Percentiles rank a stretch among this genome's conserved stretches.
Evolutionary conservation across 2,329 filamentous ascomycete species (phyloP).

Genomic region (Epichloe coenophiala): DNA sequence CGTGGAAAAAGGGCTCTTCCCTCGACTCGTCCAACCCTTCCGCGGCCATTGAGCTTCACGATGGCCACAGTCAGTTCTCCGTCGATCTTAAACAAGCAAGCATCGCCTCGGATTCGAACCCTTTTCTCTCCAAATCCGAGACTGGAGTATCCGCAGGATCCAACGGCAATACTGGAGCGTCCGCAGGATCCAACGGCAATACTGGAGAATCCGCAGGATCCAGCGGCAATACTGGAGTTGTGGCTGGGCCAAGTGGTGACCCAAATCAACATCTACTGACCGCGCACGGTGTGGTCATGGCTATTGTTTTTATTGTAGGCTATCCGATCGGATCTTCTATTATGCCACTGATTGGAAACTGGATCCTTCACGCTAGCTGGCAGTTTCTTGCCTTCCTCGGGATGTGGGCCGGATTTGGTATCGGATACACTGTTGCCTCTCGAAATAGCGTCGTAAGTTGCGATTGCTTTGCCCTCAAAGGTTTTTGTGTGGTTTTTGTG

Average conservation of each 20-base stretch:
- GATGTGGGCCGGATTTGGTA: slow-evolving; percentile 47
- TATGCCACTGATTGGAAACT: slow-evolving; percentile 45
- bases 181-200: not conserved
- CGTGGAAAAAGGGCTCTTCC: slow-evolving; percentile 33
- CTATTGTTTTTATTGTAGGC: slow-evolving; percentile 42
- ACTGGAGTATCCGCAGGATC: slow-evolving; percentile 1
- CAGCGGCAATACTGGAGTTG: not conserved
- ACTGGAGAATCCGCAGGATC: not conserved
- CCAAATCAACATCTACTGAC: slow-evolving; percentile 18
- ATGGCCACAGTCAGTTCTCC: slow-evolving; percentile 27
- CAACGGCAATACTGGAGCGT: not conserved
- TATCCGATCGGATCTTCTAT: slow-evolving; percentile 48
- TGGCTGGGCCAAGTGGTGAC: not conserved
- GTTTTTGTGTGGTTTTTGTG: too few relatives aligned
- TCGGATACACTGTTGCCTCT: slow-evolving; percentile 37
- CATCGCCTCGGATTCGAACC: slow-evolving; percentile 36
- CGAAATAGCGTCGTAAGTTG: slow-evolving; percentile 28
- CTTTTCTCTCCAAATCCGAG: slow-evolving; percentile 25
- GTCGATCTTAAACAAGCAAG: slow-evolving; percentile 36
- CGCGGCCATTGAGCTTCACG: slow-evolving; percentile 32
- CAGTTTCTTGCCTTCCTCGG: slow-evolving; percentile 40
- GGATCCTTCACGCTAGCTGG: slow-evolving; percentile 42
- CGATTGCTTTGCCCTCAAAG: not conserved
- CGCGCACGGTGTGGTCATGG: slow-evolving; percentile 48
- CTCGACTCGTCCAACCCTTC: slow-evolving; percentile 28